Evolutionary conservation across 164 flowering plant genomes (phyloP).

Genomic region (Hamamelis virginiana): DNA sequence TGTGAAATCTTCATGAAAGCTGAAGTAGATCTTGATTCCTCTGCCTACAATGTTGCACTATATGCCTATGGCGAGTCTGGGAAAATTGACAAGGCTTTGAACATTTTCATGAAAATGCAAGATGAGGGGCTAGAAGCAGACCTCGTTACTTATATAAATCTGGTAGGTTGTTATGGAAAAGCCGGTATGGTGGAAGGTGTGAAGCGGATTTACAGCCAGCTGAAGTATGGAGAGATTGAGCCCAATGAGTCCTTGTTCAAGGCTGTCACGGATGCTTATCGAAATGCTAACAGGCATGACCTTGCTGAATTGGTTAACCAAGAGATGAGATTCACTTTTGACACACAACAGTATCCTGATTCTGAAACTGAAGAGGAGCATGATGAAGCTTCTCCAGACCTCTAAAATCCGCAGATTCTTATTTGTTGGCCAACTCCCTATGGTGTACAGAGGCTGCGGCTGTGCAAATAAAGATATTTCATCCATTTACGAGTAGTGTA

Average conservation of each 20-base stretch:
- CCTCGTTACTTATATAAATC: conserved; percentile 59
- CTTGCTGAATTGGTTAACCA: conserved; percentile 64
- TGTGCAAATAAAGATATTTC: too few species aligned
- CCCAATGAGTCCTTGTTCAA: conserved; percentile 56
- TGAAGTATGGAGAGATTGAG: conserved; percentile 64
- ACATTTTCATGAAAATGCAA: conserved; percentile 76
- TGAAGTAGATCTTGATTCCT: conserved; percentile 41
- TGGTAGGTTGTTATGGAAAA: conserved; percentile 75
- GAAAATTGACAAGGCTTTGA: conserved; percentile 62
- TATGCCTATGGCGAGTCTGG: conserved; percentile 58
- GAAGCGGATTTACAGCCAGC: conserved; percentile 58
- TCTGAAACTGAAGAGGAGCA: conserved; percentile 31
- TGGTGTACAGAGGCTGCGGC: too few species aligned
- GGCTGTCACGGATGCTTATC: conserved; percentile 68
- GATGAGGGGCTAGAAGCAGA: conserved; percentile 73
- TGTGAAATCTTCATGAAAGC: conserved; percentile 44
- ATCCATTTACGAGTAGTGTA: too few species aligned
- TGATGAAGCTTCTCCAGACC: too few species aligned
- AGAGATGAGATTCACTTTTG: conserved; percentile 54
- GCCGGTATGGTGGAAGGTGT: conserved; percentile 85
- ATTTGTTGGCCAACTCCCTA: too few species aligned
- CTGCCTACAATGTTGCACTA: conserved; percentile 71
- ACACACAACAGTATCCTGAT: conserved; percentile 25
- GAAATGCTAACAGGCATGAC: conserved; percentile 46
- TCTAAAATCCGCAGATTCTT: too few species aligned